Evolutionary conservation across 108 stramenopile genomes (phyloP), one percentile per base, ranked within the genome.

Genomic region (Chaetoceros muelleri): DNA sequence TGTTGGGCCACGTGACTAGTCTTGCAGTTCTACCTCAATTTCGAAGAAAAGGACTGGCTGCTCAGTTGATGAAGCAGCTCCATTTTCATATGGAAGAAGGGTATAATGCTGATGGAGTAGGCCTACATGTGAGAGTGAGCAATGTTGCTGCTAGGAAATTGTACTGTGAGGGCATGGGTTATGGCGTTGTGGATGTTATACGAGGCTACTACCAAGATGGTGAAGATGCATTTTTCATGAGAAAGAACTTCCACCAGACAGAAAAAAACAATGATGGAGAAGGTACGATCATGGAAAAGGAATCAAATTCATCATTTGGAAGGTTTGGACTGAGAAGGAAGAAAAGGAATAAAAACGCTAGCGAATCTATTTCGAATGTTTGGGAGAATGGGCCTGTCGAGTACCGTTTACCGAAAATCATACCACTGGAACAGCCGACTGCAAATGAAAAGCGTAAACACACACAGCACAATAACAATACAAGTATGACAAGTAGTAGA

Each of bases 161-260:
- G 45, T 94, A 94, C 57, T 55, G 75, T 8, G 62, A 75, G 19
- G 67, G 65, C 47, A 34, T 70, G 64, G 88, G 84, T 8, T 94
- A 94, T 54, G 65, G 75, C 46, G 79, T 86, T 26, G 71, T 61
- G 0, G 71, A 78, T 47, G 71, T 81, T 23, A 87, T 93, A 58
- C 76, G 77, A 8, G 20, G 45, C 26, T 94, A 94, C 67, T 94
- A 94, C 66, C 81, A 85, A 55, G 93, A 94, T 69, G 88, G 93
- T 26, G 93, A 94, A 70, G 88, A 88, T 75, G 93, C 85, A 3
- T 94, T 82, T 67, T 84, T 84, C 48, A 94, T 94, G 93, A 72
- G 63, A 49, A 83, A 81, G 72, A 44, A 62, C 27, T 64, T 90
- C 16, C 25, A n/a, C n/a, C n/a, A n/a, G n/a, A n/a, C n/a, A n/a